phyloP scores from a whole-genome alignment of 2,329 filamentous ascomycete genomes.

The Aspergillus piperis region DNA sequence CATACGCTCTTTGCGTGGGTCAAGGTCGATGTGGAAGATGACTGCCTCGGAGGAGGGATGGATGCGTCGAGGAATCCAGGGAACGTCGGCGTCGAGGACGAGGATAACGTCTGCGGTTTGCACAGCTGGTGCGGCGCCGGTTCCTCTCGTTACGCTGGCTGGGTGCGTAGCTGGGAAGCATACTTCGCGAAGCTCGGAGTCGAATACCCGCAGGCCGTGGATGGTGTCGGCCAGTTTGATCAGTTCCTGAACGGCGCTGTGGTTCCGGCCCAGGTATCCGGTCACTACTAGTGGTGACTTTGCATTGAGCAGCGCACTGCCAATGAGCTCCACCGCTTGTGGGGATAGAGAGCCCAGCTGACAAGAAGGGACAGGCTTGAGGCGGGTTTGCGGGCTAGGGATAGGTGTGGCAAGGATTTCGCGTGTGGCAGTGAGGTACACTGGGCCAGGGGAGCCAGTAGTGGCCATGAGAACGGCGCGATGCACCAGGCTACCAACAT shows the following conservation, averaged over 20 bases:
- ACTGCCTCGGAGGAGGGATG: slow-evolving; percentile 40
- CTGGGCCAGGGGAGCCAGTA: slow-evolving; percentile 72
- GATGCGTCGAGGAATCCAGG: slow-evolving; percentile 68
- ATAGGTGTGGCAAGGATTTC: slow-evolving; percentile 65
- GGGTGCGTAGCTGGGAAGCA: slow-evolving; percentile 49
- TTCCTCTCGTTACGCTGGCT: slow-evolving; percentile 53
- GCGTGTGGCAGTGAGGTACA: slow-evolving; percentile 74
- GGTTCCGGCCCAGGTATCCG: slow-evolving; percentile 51
- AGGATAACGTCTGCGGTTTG: slow-evolving; percentile 77
- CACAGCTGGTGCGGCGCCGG: slow-evolving; percentile 70
- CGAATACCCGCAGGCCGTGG: slow-evolving; percentile 51
- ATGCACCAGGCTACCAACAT: slow-evolving; percentile 84
- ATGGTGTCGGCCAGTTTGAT: slow-evolving; percentile 50
- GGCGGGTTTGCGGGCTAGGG: slow-evolving; percentile 15
- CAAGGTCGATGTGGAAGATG: slow-evolving; percentile 65
- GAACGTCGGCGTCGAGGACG: slow-evolving; percentile 83
- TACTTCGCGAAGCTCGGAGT: slow-evolving; percentile 51
- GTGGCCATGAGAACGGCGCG: slow-evolving; percentile 77
- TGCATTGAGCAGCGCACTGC: slow-evolving; percentile 44
- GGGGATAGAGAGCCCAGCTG: slow-evolving; percentile 6
- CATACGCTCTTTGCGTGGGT: slow-evolving; percentile 57
- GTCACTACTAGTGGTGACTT: slow-evolving; percentile 51
- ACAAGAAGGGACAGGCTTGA: slow-evolving; percentile 3
- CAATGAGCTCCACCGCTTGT: slow-evolving; percentile 39
- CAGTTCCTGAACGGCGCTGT: slow-evolving; percentile 42